Evolutionary conservation across 768 basidiomycete species (phyloP).

Genomic region (Coprinopsis sp.): DNA sequence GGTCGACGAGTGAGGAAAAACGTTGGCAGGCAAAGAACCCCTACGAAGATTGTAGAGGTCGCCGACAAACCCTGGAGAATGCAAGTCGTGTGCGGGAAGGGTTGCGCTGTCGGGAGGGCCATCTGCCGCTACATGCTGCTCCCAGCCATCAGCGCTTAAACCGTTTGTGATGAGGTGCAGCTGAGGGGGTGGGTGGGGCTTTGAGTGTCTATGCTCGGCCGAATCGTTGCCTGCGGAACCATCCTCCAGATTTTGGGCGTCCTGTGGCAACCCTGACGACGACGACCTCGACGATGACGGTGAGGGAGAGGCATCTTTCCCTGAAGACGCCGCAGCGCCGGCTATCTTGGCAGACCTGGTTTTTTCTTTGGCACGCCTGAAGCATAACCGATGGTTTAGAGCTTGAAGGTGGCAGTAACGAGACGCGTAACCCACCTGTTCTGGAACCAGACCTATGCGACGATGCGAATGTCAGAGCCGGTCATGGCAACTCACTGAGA

Average conservation of each 20-base stretch:
- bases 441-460: slow-evolving; percentile 80
- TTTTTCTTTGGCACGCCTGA: slow-evolving; percentile 82
- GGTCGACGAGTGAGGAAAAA: slow-evolving; percentile 28
- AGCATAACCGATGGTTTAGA: no score
- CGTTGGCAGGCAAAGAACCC: slow-evolving; percentile 51
- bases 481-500: background rate
- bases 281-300: slow-evolving; percentile 4
- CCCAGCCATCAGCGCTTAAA: slow-evolving; percentile 19
- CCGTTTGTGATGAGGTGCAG: slow-evolving; percentile 37
- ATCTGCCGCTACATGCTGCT: slow-evolving; percentile 32
- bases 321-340: background rate
- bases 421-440: slow-evolving; percentile 52
- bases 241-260: slow-evolving; percentile 8
- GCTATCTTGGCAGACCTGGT: slow-evolving; percentile 48
- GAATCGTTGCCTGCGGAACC: background rate
- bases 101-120: slow-evolving; percentile 32
- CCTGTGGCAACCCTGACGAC: background rate
- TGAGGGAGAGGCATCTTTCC: background rate
- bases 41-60: slow-evolving; percentile 39
- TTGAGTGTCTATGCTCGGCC: slow-evolving; percentile 1
- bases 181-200: slow-evolving; percentile 29
- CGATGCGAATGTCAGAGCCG: slow-evolving; percentile 15
- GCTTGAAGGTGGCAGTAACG: background rate
- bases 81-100: slow-evolving; percentile 18
- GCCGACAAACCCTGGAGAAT: slow-evolving; percentile 13